phyloP scores from a whole-genome alignment of 2,329 filamentous ascomycete species.

The Cadophora gregata region DNA sequence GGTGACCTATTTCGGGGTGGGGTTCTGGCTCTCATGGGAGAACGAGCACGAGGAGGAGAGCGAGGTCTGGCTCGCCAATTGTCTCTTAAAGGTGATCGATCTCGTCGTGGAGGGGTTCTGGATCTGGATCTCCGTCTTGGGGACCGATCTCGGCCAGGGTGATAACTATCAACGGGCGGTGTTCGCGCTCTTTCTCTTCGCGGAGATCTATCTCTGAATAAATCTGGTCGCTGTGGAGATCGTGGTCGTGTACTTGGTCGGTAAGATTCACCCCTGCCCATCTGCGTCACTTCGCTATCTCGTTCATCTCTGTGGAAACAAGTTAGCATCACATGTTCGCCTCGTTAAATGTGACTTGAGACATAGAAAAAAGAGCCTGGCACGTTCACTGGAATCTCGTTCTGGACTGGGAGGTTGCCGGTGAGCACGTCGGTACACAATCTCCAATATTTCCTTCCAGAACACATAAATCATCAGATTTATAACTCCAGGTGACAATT shows the following conservation, averaged over 20 bases:
- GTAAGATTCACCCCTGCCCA: constrained; percentile 45
- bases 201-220: constrained; percentile 36
- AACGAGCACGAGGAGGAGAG: constrained; percentile 39
- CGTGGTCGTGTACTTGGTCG: constrained; percentile 40
- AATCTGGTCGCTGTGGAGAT: constrained; percentile 37
- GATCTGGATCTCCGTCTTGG: constrained; percentile 43
- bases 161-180: constrained; percentile 40
- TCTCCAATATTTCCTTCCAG: neutral
- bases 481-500: neutral
- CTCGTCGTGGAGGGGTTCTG: constrained; percentile 38
- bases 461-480: neutral
- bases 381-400: neutral
- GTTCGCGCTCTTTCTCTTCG: constrained; percentile 37
- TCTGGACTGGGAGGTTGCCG: neutral
- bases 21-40: constrained; percentile 39
- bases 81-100: constrained; percentile 41
- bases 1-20: constrained; percentile 37
- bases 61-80: constrained; percentile 41
- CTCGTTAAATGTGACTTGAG: neutral
- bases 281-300: constrained; percentile 44
- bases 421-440: neutral
- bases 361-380: constrained; percentile 4
- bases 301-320: constrained; percentile 32
- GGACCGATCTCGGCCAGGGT: constrained; percentile 41
- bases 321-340: constrained; percentile 3